A percentile compares a stretch with the other conserved stretches of the same genome.
Conservation (phyloP, 176 grass and related monocot species). For the bread wheat (Triticum aestivum) region IWGSC_CS_RefSeq_v2.1 NC_057804.1:219530503-219531002, state of each 20-base stretch:
- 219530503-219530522: too few relatives aligned
- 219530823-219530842: too few relatives aligned
- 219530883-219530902: too few relatives aligned
- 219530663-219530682: constrained; percentile 55
- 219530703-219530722: constrained; percentile 83
- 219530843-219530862: too few relatives aligned
- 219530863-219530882: too few relatives aligned
- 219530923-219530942: too few relatives aligned
- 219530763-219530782: constrained; percentile 83
- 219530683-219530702: constrained; percentile 72
- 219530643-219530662: constrained; percentile 43
- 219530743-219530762: constrained; percentile 61
- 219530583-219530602: constrained; percentile 55
- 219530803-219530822: constrained; percentile 66
- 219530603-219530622: constrained; percentile 56
- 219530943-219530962: background rate
- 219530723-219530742: constrained; percentile 49
- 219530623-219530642: constrained; percentile 48
- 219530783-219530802: constrained; percentile 78
- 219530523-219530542: constrained; percentile 39
- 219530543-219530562: constrained; percentile 81
- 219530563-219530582: constrained; percentile 57
- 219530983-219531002: background rate
- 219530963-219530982: background rate
- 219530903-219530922: too few relatives aligned